Evolutionary conservation across 495 filamentous ascomycete species (phyloP), one percentile per base, ranked within the genome.

Genomic region (Hapsidospora chrysogenum): DNA sequence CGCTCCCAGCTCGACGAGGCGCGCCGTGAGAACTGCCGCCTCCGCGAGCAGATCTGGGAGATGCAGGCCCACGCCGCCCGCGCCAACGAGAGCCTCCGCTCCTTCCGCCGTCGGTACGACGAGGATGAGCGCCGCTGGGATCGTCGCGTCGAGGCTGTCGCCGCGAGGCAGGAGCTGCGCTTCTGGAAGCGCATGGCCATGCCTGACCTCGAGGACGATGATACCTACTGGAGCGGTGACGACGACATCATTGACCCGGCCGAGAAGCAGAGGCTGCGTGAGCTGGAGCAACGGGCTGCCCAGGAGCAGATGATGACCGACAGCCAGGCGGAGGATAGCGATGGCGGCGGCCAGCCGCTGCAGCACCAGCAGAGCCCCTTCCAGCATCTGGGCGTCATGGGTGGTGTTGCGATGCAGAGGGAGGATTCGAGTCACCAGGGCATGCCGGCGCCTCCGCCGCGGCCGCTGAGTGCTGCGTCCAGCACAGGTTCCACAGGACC

Each of bases 141-240:
- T 35, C 50, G 56, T n/a, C 46, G 52, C 6, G 54, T 68, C 17
- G 50, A 63, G 8, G 54, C 53, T 17, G 54, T 47, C 22, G 56
- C 56, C 17, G 46, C 43, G 29, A 51, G 56, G 17, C 68, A 70
- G 41, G 60, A 69, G 46, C 43, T 62, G 33, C 49, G 68, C 0
- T 66, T 62, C 44, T 72, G 64, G 65, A 72, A 70, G 49, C 48
- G 68, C 10, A 53, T 68, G 57, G 68, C 68, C 1, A 58, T 70
- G 57, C 63, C 60, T 2, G 50, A 63, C 9, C 39, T 66, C 27
- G 43, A 53, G 14, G 63, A 65, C 14, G 64, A 70, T 30, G 63
- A 64, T 8, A 54, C 56, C 8, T 66, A 57, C 42, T 72, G 62
- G 62, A 64, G 58, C 35, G 65, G 67, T 37, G 67, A 72, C 34